phyloP scores from a whole-genome alignment of 192 early-diverging fungal genomes.

The Martensiomyces pterosporus region DNA sequence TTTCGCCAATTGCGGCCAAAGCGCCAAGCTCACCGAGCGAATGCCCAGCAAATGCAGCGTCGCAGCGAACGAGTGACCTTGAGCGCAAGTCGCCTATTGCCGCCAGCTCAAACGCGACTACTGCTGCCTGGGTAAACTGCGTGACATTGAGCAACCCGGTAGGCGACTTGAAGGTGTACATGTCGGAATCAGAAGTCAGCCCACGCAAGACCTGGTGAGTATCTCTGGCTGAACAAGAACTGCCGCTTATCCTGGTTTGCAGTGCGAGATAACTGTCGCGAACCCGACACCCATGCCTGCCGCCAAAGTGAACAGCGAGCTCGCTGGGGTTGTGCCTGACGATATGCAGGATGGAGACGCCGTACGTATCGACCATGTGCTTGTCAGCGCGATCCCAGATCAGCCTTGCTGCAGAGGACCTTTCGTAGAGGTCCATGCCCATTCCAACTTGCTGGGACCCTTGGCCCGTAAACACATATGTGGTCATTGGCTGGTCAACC shows the following conservation, averaged over 20 bases:
- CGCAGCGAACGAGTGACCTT: conserved; percentile 74
- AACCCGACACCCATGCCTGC: conserved; percentile 73
- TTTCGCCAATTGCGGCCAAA: conserved; percentile 76
- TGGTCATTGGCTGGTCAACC: conserved; percentile 76
- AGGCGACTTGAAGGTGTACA: conserved; percentile 81
- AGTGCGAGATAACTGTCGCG: conserved; percentile 75
- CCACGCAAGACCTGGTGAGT: conserved; percentile 73
- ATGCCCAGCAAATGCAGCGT: conserved; percentile 85
- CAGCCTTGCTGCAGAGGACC: conserved; percentile 69
- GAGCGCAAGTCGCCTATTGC: conserved; percentile 80
- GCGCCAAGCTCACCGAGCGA: conserved; percentile 95
- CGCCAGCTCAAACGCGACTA: conserved; percentile 84
- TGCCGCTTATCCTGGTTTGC: too few relatives aligned
- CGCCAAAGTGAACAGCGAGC: conserved; percentile 82
- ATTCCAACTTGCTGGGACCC: conserved; percentile 88
- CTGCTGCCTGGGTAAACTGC: conserved; percentile 92
- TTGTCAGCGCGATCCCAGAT: conserved; percentile 85
- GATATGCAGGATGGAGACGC: conserved; percentile 83
- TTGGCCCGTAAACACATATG: conserved; percentile 89
- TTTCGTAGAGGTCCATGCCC: conserved; percentile 88
- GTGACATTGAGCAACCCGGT: conserved; percentile 86
- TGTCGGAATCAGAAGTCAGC: conserved; percentile 64
- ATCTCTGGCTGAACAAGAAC: too few relatives aligned
- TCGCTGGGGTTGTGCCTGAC: conserved; percentile 73
- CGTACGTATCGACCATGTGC: conserved; percentile 77